Evolutionary conservation across 192 early-diverging fungal species (phyloP).

Genomic region (Lobulomyces angularis): DNA sequence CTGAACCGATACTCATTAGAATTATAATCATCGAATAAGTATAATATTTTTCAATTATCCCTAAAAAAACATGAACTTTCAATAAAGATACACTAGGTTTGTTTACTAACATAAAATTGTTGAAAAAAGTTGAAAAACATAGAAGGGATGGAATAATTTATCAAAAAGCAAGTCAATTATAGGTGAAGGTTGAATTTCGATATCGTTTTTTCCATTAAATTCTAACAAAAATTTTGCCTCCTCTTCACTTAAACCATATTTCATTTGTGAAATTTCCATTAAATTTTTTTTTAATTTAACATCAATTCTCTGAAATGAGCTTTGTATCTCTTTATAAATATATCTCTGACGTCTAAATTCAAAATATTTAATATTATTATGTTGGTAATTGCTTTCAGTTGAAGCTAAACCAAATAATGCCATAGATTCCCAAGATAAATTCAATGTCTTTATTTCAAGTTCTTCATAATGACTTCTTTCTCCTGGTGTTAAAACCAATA

Average conservation of each 20-base stretch:
- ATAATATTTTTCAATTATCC: slow-evolving; percentile 23
- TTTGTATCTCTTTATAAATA: slow-evolving; percentile 11
- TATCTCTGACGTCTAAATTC: slow-evolving; percentile 28
- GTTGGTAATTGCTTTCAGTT: not conserved
- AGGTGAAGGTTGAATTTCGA: slow-evolving; percentile 17
- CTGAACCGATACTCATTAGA: slow-evolving; percentile 16
- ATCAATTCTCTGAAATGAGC: slow-evolving; percentile 21
- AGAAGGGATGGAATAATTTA: slow-evolving; percentile 33
- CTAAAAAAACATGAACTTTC: no score
- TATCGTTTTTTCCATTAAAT: slow-evolving; percentile 22
- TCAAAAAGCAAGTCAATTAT: slow-evolving; percentile 16
- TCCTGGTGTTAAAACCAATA: slow-evolving; percentile 12
- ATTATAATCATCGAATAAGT: slow-evolving; percentile 25
- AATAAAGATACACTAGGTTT: not conserved
- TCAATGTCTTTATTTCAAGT: slow-evolving; percentile 7
- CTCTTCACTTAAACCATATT: slow-evolving; percentile 9
- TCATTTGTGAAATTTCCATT: slow-evolving; percentile 11
- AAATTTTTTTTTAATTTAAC: slow-evolving; percentile 8
- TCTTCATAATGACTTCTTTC: slow-evolving; percentile 15
- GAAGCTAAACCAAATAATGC: slow-evolving; percentile 3
- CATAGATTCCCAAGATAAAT: not conserved
- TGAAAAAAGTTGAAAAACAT: slow-evolving; percentile 30
- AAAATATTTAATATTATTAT: slow-evolving; percentile 13
- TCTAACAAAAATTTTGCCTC: slow-evolving; percentile 9
- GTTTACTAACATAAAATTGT: slow-evolving; percentile 21